phyloP scores from a whole-genome alignment of 371 early-diverging fungal species.

The Mucor circinelloides region DNA sequence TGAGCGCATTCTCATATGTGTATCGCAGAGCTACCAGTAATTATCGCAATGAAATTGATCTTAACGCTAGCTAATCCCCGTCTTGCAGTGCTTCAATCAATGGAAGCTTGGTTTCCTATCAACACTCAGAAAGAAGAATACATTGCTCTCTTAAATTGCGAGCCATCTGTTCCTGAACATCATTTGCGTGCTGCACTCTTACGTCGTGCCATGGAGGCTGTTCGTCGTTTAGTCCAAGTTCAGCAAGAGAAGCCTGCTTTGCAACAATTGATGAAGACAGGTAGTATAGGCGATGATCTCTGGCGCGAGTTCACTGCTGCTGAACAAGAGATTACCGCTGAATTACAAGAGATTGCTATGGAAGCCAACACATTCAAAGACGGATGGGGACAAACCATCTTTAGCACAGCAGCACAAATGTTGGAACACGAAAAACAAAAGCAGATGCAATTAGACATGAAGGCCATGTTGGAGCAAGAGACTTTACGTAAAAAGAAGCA shows the following conservation, averaged over 20 bases:
- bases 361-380: constrained; percentile 84
- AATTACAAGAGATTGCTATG: constrained; percentile 78
- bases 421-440: constrained; percentile 65
- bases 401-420: constrained; percentile 84
- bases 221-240: constrained; percentile 73
- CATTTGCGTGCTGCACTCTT: constrained; percentile 80
- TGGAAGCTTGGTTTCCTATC: constrained; percentile 75
- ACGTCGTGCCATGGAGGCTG: constrained; percentile 85
- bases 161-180: constrained; percentile 59
- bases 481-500: constrained; percentile 36
- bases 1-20: constrained; percentile 63
- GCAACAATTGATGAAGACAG: constrained; percentile 75
- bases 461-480: constrained; percentile 45
- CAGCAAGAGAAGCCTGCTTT: constrained; percentile 88
- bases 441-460: constrained; percentile 48
- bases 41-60: not conserved
- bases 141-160: constrained; percentile 66
- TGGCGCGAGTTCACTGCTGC: constrained; percentile 80
- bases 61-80: not conserved
- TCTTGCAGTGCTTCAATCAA: constrained; percentile 35
- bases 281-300: constrained; percentile 89
- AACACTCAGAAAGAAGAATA: constrained; percentile 73
- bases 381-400: constrained; percentile 87
- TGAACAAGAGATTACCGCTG: constrained; percentile 83
- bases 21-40: constrained; percentile 51